These are phyloP conservation scores for Alternaria metachromatica DNA, from an alignment of 2,329 filamentous ascomycete species.

Conservation along the genomic window DNA sequence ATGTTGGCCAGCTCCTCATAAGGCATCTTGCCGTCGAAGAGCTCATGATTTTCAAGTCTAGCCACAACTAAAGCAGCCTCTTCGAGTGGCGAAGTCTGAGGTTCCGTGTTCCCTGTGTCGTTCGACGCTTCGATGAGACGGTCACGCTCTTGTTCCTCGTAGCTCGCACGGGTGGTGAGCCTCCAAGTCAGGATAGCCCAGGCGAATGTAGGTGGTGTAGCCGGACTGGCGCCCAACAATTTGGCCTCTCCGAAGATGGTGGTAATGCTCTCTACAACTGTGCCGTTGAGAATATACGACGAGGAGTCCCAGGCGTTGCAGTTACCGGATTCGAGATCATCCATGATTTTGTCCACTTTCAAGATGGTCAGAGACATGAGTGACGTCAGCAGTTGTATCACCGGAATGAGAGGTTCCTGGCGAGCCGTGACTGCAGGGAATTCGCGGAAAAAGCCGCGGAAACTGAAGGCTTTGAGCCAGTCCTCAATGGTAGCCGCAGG, in stretches of 20 bases:
- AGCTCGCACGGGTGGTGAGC: constrained; percentile 26
- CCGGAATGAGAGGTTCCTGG: constrained; percentile 59
- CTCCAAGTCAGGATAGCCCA: constrained; percentile 72
- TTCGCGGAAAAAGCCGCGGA: constrained; percentile 67
- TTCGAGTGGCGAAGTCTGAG: constrained; percentile 32
- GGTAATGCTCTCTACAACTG: constrained; percentile 75
- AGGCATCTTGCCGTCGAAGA: constrained; percentile 35
- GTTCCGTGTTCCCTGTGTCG: constrained; percentile 16
- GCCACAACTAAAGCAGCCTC: constrained; percentile 34
- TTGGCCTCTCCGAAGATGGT: constrained; percentile 69
- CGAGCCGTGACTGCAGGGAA: constrained; percentile 54
- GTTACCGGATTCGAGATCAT: constrained; percentile 49
- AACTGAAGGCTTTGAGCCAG: constrained; percentile 41
- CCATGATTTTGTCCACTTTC: constrained; percentile 68
- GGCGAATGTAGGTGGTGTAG: constrained; percentile 76
- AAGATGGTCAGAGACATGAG: constrained; percentile 76
- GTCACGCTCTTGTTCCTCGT: constrained; percentile 40
- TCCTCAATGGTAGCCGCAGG: constrained; percentile 39
- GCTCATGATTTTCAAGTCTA: constrained; percentile 30
- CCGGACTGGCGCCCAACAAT: constrained; percentile 61
- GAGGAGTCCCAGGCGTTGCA: constrained; percentile 41
- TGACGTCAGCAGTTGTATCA: constrained; percentile 73
- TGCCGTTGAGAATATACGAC: constrained; percentile 73
- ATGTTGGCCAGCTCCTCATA: constrained; percentile 35
- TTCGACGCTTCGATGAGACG: constrained; percentile 30